Base-by-base conservation (phyloP, 306 rosid species). In the Medicago lupulina region DNA sequence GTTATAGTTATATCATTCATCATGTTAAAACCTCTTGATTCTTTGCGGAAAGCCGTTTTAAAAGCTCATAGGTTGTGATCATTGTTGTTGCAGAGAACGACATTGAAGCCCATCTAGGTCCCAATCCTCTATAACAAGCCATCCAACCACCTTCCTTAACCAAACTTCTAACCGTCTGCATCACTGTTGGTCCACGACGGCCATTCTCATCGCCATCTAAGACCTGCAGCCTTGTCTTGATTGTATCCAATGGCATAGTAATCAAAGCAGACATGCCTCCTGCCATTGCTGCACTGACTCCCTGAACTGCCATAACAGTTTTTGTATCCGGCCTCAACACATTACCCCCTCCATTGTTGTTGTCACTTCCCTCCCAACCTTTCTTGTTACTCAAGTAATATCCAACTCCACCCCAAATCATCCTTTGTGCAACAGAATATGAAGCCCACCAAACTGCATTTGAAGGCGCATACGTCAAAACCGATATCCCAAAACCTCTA, bases 361-460 rank as follows among this genome's bases (percentile, higher is more conserved):
- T 78, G 9, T 83, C 88, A 43, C 61, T 79, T 5, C 79, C 67
- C 38, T 79, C 84, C 9, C 49, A 85, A 18, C 78, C 82, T 73
- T 86, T 90, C 87, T 83, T 88, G 74, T 66, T 87, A 84, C 83
- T 84, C 59, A 55, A 19, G 70, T 88, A 83, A 70, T 57, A 76
- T 25, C 98, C 91, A 43, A 89, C 76, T 79, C 98, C 98, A 46
- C 83, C 84, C 98, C 98, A 90, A 6, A 93, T 87, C 80, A 87
- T 64, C 70, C 96, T 81, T 54, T 93, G 98, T 1, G 91, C 76
- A 72, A 89, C 90, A 70, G 90, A 90, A 80, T 93, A 93, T 0
- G 98, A 89, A 7, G 95, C 98, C 98, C 98, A 93, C 98, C 98
- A 93, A 41, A 93, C 85, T 0, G 98, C 98, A 84, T 90, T 93